Conservation (phyloP, 2,329 filamentous ascomycete genomes). For the Aspergillus phoenicis region DNA sequence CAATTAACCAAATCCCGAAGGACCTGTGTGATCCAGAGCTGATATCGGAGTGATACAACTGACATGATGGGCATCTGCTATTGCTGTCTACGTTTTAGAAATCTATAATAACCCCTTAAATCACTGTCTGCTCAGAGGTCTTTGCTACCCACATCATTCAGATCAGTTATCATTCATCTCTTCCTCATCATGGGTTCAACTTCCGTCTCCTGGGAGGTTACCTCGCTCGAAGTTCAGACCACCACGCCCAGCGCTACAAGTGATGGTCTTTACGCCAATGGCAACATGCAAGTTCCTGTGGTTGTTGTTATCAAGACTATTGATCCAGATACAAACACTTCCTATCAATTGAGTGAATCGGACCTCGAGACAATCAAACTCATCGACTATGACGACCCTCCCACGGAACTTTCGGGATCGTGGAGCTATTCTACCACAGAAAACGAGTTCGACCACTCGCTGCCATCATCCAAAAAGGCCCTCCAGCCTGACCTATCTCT, state of each 20-base stretch:
- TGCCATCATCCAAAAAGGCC: no score
- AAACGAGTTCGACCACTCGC: neutral
- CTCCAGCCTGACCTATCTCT: no score
- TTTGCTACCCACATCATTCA: no score
- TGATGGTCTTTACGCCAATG: neutral
- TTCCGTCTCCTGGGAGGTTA: neutral
- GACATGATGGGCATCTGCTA: no score
- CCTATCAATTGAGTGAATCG: neutral
- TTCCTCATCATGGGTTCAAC: no score
- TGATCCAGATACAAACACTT: neutral
- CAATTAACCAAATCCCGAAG: no score
- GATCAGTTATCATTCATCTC: no score
- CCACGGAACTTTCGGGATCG: neutral
- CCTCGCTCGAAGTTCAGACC: neutral
- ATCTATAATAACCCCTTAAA: no score
- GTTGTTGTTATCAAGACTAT: neutral
- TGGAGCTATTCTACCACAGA: neutral
- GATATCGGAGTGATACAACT: no score
- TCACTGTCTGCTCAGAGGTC: no score
- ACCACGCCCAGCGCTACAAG: neutral
- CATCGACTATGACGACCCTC: neutral
- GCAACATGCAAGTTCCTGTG: neutral
- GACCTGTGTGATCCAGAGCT: no score
- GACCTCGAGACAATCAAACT: neutral
- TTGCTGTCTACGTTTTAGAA: accelerated